Percentiles rank a stretch among this genome's conserved stretches.
Conservation (phyloP, 768 basidiomycete species). For the Rickenella mellea region DNA sequence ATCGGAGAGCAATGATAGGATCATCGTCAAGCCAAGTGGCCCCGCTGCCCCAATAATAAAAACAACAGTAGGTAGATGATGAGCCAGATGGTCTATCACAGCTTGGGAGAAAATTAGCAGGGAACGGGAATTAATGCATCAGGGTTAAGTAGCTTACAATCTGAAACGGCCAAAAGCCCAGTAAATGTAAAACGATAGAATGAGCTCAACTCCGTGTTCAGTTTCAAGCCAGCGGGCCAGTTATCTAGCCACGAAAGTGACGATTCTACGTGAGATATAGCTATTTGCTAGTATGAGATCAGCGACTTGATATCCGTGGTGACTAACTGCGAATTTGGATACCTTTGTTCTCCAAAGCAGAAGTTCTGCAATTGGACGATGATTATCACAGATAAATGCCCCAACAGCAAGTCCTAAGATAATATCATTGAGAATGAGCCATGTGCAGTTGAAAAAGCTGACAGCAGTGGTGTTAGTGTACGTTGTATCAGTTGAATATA, state of each 20-base stretch:
- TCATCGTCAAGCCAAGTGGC: slow-evolving; percentile 47
- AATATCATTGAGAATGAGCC: slow-evolving; percentile 86
- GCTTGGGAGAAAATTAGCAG: slow-evolving; percentile 16
- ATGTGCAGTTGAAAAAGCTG: slow-evolving; percentile 87
- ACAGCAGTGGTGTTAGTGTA: not conserved
- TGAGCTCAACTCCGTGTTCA: slow-evolving; percentile 87
- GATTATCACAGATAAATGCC: slow-evolving; percentile 61
- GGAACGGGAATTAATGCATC: slow-evolving; percentile 18
- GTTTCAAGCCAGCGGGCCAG: slow-evolving; percentile 94
- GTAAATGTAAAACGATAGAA: slow-evolving; percentile 74
- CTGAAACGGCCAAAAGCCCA: slow-evolving; percentile 60
- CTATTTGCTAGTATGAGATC: slow-evolving; percentile 17
- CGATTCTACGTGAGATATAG: slow-evolving; percentile 39
- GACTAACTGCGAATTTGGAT: not conserved
- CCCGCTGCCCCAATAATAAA: slow-evolving; percentile 20
- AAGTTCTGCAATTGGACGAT: slow-evolving; percentile 7
- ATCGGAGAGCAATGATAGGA: slow-evolving; percentile 60
- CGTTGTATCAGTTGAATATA: slow-evolving; percentile 8
- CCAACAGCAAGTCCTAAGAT: slow-evolving; percentile 74
- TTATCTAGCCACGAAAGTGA: slow-evolving; percentile 78
- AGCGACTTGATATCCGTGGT: not conserved
- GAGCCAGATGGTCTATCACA: slow-evolving; percentile 15
- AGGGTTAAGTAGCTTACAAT: slow-evolving; percentile 36
- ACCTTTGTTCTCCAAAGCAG: not conserved
- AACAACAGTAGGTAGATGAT: slow-evolving; percentile 27